Base-by-base conservation (phyloP, 495 filamentous ascomycete species). In the Talaromyces trachyspermus region DNA sequence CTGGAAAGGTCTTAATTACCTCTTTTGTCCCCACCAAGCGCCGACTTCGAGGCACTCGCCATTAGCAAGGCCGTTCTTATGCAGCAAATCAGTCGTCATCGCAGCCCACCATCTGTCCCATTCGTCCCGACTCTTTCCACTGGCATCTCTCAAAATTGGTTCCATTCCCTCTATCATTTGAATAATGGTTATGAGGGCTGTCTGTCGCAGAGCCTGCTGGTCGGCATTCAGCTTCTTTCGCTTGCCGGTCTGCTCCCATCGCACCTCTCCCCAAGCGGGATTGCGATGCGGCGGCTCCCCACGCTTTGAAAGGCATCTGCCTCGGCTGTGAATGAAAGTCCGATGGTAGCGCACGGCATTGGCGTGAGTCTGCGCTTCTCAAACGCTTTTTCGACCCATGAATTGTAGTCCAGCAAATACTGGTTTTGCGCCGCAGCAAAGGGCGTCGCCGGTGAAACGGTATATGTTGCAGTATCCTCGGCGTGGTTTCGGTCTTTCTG, bases 31-130 rank as follows among this genome's bases (percentile, higher is more conserved):
- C 84, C 88, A 94, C 89, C 89, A 95, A n/a, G 87, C 89, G 43
- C 89, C 90, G 48, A 92, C 78, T 71, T 96, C 90, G 36, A 97
- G 66, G 63, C 89, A 94, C 66, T 97, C 90, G 33, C 90, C 88
- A 69, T 79, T 87, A 26, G 80, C 78, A 19, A 88, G 80, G 17
- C 88, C 85, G 36, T 81, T 80, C 49, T 86, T 78, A 57, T 86
- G 83, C 51, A 95, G 73, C 59, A 95, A 69, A 67, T 89, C 85
- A 33, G 76, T 76, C 71, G 84, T 91, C 84, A 95, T 86, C 54
- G 83, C 86, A 26, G 84, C 80, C 70, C 85, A 81, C 90, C 89
- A 95, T 32, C 79, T 71, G 61, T 95, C 87, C 89, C 88, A 97
- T 65, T 95, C 91, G 52, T 94, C 87, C 56, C 84, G 79, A 55